Evolutionary conservation across 768 basidiomycete species (phyloP).

Genomic region (Hypsizygus marmoreus): DNA sequence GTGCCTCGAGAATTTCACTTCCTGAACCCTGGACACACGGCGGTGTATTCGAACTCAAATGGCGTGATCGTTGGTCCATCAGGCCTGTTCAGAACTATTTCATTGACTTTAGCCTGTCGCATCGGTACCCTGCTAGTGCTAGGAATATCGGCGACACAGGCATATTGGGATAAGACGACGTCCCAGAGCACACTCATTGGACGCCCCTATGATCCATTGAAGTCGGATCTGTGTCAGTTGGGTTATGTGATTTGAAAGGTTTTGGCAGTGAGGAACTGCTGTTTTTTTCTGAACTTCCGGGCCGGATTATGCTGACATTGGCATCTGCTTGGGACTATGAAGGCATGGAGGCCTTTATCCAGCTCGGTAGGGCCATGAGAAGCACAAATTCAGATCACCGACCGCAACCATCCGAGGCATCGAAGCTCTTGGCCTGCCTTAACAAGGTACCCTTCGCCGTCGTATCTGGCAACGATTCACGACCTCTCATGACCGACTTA

Average conservation of each 20-base stretch:
- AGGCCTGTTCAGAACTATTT: constrained; percentile 27
- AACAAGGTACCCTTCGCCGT: no score
- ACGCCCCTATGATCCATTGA: constrained; percentile 29
- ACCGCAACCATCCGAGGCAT: background rate
- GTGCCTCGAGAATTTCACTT: constrained; percentile 16
- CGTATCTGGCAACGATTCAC: no score
- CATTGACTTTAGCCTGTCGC: constrained; percentile 28
- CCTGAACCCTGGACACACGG: background rate
- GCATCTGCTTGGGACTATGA: background rate
- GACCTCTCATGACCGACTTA: no score
- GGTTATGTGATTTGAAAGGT: constrained; percentile 16
- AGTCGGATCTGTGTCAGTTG: constrained; percentile 29
- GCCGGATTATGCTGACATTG: background rate
- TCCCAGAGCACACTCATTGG: constrained; percentile 25
- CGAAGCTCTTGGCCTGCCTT: no score
- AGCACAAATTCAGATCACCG: background rate
- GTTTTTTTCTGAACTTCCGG: no score
- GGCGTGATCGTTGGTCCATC: constrained; percentile 19
- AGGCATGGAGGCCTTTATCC: background rate
- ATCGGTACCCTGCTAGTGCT: constrained; percentile 3
- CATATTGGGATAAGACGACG: constrained; percentile 20
- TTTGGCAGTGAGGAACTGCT: background rate
- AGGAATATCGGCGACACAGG: constrained; percentile 7
- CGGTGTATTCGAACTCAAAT: constrained; percentile 6
- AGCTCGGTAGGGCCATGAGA: background rate